Evolutionary conservation across 2,329 filamentous ascomycete genomes (phyloP).

Genomic region (Colletotrichum somersetense): DNA sequence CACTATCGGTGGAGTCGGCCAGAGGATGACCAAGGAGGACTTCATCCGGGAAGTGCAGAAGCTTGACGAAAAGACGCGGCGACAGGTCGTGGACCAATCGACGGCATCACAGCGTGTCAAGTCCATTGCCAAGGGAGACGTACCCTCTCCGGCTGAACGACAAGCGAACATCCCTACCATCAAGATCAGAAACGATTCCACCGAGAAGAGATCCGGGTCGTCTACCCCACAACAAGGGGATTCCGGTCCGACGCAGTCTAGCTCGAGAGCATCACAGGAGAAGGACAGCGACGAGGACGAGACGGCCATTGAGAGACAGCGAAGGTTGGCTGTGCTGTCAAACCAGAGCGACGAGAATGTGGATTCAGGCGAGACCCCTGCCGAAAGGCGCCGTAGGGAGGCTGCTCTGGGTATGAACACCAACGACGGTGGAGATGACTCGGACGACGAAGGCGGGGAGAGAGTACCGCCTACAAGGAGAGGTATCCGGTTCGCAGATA

Average conservation of each 20-base stretch:
- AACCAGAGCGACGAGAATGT: slow-evolving; percentile 57
- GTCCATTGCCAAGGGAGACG: slow-evolving; percentile 61
- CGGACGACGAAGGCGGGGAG: slow-evolving; percentile 69
- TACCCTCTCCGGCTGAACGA: slow-evolving; percentile 11
- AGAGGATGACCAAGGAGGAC: slow-evolving; percentile 83
- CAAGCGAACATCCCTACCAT: slow-evolving; percentile 28
- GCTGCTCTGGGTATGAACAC: slow-evolving; percentile 75
- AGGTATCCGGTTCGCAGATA: slow-evolving; percentile 73
- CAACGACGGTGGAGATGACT: slow-evolving; percentile 60
- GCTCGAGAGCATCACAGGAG: slow-evolving; percentile 32
- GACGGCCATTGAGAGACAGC: slow-evolving; percentile 76
- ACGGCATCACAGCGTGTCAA: slow-evolving; percentile 63
- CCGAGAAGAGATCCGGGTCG: slow-evolving; percentile 21
- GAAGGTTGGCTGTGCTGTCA: slow-evolving; percentile 69
- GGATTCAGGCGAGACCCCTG: slow-evolving; percentile 75
- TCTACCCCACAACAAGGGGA: slow-evolving; percentile 27
- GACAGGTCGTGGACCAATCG: slow-evolving; percentile 66
- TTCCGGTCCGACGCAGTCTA: background rate
- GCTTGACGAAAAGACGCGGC: slow-evolving; percentile 75
- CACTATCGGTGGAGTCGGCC: slow-evolving; percentile 79
- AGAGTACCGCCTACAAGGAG: slow-evolving; percentile 64
- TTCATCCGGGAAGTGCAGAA: slow-evolving; percentile 81
- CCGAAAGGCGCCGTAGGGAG: slow-evolving; percentile 79
- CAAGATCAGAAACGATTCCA: slow-evolving; percentile 21
- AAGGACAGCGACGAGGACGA: slow-evolving; percentile 59